Evolutionary conservation across 371 early-diverging fungal genomes (phyloP).

Genomic region (Mitosporidium daphniae): DNA sequence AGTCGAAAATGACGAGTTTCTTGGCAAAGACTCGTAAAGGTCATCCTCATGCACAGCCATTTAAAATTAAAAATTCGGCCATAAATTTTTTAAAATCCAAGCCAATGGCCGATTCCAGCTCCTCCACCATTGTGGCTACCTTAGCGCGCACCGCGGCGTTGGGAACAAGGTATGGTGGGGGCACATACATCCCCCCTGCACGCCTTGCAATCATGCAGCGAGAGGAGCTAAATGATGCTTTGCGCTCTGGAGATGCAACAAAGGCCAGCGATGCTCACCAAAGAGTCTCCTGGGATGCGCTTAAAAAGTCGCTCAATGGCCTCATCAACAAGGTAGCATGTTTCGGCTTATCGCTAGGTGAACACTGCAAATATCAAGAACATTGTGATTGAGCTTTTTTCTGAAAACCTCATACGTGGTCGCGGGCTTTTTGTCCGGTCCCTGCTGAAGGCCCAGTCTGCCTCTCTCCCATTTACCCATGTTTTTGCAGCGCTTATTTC

Average conservation of each 20-base stretch:
- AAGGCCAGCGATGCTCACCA: conserved; percentile 28
- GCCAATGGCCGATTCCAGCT: no score
- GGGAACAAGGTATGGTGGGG: no score
- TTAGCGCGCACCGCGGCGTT: no score
- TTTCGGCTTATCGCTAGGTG: no score
- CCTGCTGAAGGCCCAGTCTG: conserved; percentile 49
- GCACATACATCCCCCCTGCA: no score
- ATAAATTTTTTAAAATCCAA: no score
- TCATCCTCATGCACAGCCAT: neutral
- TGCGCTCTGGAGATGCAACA: no score
- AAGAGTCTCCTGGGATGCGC: conserved; percentile 59
- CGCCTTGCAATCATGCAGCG: no score
- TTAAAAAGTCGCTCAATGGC: conserved; percentile 58
- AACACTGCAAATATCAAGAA: conserved; percentile 54
- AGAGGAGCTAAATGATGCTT: no score
- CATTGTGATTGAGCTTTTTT: conserved; percentile 49
- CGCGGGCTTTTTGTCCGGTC: conserved; percentile 48
- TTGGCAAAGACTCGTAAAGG: conserved; percentile 1
- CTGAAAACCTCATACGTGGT: conserved; percentile 59
- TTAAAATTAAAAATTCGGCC: no score
- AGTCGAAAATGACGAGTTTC: neutral
- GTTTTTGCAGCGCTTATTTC: conserved; percentile 56
- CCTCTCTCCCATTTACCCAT: conserved; percentile 43
- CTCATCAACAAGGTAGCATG: conserved; percentile 61
- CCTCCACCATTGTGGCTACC: no score